phyloP scores from a whole-genome alignment of 2,329 filamentous ascomycete species.

The Acrodontium crateriforme region DNA sequence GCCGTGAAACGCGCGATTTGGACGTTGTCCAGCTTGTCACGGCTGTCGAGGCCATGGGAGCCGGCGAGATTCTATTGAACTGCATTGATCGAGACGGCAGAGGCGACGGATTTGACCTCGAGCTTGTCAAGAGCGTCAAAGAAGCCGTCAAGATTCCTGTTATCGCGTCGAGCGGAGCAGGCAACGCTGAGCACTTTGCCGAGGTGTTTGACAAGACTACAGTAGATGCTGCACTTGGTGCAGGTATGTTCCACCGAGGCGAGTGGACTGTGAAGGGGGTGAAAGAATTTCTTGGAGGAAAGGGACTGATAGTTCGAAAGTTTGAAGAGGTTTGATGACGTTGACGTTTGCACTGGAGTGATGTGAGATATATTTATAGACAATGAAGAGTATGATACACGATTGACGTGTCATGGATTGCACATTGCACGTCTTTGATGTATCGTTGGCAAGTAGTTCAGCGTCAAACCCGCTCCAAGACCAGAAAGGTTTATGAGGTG shows the following conservation, averaged over 20 bases:
- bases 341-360: conserved; percentile 16
- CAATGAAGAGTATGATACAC: no score
- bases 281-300: conserved; percentile 62
- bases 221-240: conserved; percentile 85
- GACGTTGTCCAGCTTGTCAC: conserved; percentile 78
- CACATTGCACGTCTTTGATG: no score
- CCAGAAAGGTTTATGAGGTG: no score
- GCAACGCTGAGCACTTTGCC: conserved; percentile 72
- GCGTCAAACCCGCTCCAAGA: no score
- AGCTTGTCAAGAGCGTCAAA: conserved; percentile 83
- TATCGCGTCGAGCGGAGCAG: conserved; percentile 86
- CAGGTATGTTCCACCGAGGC: conserved; percentile 92
- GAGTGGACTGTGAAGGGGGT: conserved; percentile 93
- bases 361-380: not conserved
- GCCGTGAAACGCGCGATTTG: conserved; percentile 82
- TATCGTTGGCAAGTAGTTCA: no score
- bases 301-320: conserved; percentile 64
- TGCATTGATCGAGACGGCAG: conserved; percentile 96
- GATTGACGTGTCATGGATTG: no score
- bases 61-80: conserved; percentile 88
- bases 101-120: conserved; percentile 86
- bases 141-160: conserved; percentile 78
- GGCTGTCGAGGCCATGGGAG: conserved; percentile 90
- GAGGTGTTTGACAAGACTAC: conserved; percentile 78
- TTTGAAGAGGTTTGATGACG: conserved; percentile 64